These are phyloP conservation scores for Warburgia ugandensis DNA, from an alignment of 164 flowering plant species.

Conservation along the genomic window DNA sequence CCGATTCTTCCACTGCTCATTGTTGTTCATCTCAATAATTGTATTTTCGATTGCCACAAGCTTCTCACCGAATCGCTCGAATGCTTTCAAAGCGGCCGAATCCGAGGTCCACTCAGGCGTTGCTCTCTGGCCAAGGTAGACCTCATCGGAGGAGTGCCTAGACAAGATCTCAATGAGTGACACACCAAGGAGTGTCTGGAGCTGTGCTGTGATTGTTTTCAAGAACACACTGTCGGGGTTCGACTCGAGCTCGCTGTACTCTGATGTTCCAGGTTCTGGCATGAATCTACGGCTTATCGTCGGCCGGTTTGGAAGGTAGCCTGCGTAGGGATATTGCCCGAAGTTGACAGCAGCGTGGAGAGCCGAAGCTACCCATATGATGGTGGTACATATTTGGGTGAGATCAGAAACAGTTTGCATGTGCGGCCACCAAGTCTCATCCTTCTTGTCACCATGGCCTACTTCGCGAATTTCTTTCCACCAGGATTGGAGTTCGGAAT, in stretches of 20 bases:
- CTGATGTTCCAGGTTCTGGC: slow-evolving; percentile 68
- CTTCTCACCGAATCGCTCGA: slow-evolving; percentile 40
- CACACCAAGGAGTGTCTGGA: slow-evolving; percentile 69
- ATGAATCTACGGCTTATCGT: slow-evolving; percentile 72
- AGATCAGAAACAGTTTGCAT: slow-evolving; percentile 52
- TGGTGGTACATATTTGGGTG: slow-evolving; percentile 47
- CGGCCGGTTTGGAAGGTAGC: slow-evolving; percentile 84
- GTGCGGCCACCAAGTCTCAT: slow-evolving; percentile 74
- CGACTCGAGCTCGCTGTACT: slow-evolving; percentile 49
- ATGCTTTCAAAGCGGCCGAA: slow-evolving; percentile 38
- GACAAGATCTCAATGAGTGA: slow-evolving; percentile 73
- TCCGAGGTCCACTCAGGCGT: slow-evolving; percentile 61
- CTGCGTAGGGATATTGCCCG: slow-evolving; percentile 86
- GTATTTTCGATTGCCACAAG: slow-evolving; percentile 45
- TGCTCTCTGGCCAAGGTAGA: slow-evolving; percentile 73
- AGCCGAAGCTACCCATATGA: slow-evolving; percentile 86
- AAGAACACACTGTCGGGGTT: slow-evolving; percentile 54
- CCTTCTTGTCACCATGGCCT: slow-evolving; percentile 74
- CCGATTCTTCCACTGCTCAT: slow-evolving; percentile 48
- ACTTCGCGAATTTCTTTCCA: slow-evolving; percentile 63
- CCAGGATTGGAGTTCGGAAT: slow-evolving; percentile 78
- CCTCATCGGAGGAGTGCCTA: slow-evolving; percentile 66
- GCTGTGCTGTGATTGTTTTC: slow-evolving; percentile 64
- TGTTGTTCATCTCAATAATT: slow-evolving; percentile 45
- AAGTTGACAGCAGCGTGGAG: slow-evolving; percentile 88